Evolutionary conservation across 116 monocot species (phyloP), one percentile per base, ranked within the genome.

Genomic region (Posidonia oceanica): DNA sequence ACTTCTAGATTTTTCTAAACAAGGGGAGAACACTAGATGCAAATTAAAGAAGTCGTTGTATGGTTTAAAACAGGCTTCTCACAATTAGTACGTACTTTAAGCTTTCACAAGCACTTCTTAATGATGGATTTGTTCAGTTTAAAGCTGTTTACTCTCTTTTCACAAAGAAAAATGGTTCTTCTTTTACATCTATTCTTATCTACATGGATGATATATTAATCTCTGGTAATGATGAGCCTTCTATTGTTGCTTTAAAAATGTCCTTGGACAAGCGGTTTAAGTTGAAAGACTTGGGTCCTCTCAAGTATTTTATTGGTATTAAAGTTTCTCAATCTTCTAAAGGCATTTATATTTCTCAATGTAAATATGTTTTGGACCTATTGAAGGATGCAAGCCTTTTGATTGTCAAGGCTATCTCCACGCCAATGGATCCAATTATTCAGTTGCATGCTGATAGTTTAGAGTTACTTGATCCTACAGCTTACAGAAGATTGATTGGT

Each of bases 41-140:
- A 53, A 55, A 20, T 23, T 69, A 0, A 7, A 54, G 0, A 69
- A 69, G 54, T 69, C 53, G 1, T 23, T 69, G n/a, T n/a, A n/a
- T 69, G 69, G 69, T 55, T 23, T 69, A 2, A 69, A 69, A 37
- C 55, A 56, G 29, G 52, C 52, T 7, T 56, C 69, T 54, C 17
- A 36, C 15, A 16, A 15, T 1, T 66, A 18, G 37, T 29, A 22
- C 3, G 37, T 29, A 22, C 3, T 13, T 17, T 36, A 63, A 63
- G 20, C 37, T 63, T 22, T 3, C 14, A 3, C 0, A 29, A 4
- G 36, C 29, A 29, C 29, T 29, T 29, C 63, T 17, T 29, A 63
- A 17, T 18, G 17, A 29, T 29, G 1, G 29, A 29, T 29, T 29
- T 1, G 29, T 29, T 29, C 1, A 29, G 29, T 29, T 1, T 4